Evolutionary conservation across 2,329 filamentous ascomycete species (phyloP).

Genomic region (Aaosphaeria pasadenensis): DNA sequence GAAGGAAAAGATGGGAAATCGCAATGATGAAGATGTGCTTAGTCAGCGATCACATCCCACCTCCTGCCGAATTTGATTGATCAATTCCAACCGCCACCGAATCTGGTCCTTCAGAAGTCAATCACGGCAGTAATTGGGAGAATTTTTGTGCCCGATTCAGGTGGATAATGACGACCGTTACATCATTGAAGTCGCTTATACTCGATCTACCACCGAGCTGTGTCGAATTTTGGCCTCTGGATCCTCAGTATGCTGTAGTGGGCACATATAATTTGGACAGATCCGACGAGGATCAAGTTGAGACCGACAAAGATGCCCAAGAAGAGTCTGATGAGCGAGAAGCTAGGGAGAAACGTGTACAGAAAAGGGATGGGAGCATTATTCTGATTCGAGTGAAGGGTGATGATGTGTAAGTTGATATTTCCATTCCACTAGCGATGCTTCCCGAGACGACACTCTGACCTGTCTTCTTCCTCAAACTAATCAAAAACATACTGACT

Average conservation of each 20-base stretch:
- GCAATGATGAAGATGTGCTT: too few relatives aligned
- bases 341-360: constrained; percentile 39
- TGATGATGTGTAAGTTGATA: constrained; percentile 53
- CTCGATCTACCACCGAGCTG: constrained; percentile 73
- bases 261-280: constrained; percentile 80
- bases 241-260: constrained; percentile 67
- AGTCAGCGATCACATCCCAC: too few relatives aligned
- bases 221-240: constrained; percentile 66
- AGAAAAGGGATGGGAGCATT: constrained; percentile 71
- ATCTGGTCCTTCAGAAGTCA: too few relatives aligned
- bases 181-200: constrained; percentile 49
- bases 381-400: constrained; percentile 60
- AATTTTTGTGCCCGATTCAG: background rate
- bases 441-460: too few relatives aligned
- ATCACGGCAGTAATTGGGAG: too few relatives aligned
- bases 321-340: background rate
- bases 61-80: too few relatives aligned
- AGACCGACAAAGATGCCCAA: background rate
- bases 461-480: too few relatives aligned
- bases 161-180: constrained; percentile 29
- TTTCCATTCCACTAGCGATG: background rate
- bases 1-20: too few relatives aligned
- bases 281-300: constrained; percentile 21
- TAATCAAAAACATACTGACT: too few relatives aligned
- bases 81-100: too few relatives aligned